Evolutionary conservation across 108 stramenopile genomes (phyloP), one percentile per base, ranked within the genome.

Genomic region (Fragilaria crotonensis): DNA sequence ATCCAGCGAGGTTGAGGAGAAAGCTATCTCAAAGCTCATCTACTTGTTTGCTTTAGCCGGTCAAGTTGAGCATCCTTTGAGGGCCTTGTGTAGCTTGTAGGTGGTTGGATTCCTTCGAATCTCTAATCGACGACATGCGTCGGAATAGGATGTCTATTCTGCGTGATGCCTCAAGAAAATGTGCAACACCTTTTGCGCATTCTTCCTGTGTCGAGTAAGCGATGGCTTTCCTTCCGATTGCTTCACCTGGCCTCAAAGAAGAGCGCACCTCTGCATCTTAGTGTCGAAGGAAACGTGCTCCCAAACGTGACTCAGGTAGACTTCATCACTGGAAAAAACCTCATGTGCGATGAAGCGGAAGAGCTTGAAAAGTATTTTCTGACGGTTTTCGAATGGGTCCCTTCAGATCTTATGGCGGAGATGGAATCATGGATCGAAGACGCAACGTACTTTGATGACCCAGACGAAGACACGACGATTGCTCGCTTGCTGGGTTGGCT

Each of bases 341-440:
- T 92, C 49, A 62, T 64, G 22, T 60, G 67, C 5, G 83, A 89
- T 47, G 90, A 88, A 74, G 72, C 73, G 5, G 65, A 66, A 19
- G 87, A 89, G 33, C 64, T 92, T 14, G 79, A 84, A 69, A 79
- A 80, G 1, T 87, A 92, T 59, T 44, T 85, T 33, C 61, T 45
- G 3, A 41, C 65, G 20, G 66, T 72, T 27, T 41, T 63, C n/a
- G 64, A 73, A 52, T 89, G 85, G 84, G 41, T 92, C 22, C 83
- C 86, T 20, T 41, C 57, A 22, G 48, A 55, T 17, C 52, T 83
- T 19, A 72, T 92, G 79, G 56, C 54, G 5, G 63, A 64, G 33
- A 45, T 92, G 31, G 78, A 82, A 54, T 36, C 52, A n/a, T 77
- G 85, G 71, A 33, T 33, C 17, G 48, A 62, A 41, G 57, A 57